Evolutionary conservation across 73 alveolate genomes (phyloP), one percentile per base, ranked within the genome.

Genomic region (Paramecium sonneborni): DNA sequence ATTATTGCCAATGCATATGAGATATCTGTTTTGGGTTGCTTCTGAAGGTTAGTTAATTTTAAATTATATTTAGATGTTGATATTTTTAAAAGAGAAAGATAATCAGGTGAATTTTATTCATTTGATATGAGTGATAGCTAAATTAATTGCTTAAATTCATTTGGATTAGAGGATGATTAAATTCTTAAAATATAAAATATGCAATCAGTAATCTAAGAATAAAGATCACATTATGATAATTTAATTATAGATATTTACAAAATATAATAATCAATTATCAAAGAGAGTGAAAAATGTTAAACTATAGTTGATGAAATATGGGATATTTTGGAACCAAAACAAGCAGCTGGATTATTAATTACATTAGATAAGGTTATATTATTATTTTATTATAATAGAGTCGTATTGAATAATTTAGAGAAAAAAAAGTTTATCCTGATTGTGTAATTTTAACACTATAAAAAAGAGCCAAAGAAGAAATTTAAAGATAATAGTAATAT

Each of bases 1-100:
- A 39, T 34, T 79, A 43, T 46, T 79, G 32, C 90, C 90, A 3
- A 79, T 79, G 90, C 90, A 79, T 79, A 79, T 79, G 90, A 38
- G 90, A 79, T 79, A 79, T 44, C 55, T 79, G n/a, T 79, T 79
- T 79, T 79, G 90, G 90, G 90, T 79, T 2, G 90, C 90, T 30
- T 39, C 90, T 5, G 90, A 79, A 79, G 55, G 90, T 79, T 5
- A 37, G 9, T 0, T 23, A 20, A n/a, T 10, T 24, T 3, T 79
- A 3, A 79, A 21, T 4, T 52, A 52, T n/a, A 3, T 52, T 3
- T 43, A 79, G 90, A 79, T 79, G 44, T 23, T 12, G 90, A 79
- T 20, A 39, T 79, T 2, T 79, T 79, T 15, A 72, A 23, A 10
- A 79, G 90, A 79, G 74, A 39, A 37, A 79, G 41, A 79, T 24